A percentile compares a stretch with the other conserved stretches of the same genome.
Evolutionary conservation across 148 eudicot species (phyloP).

Genomic region (Limonium bicolor): DNA sequence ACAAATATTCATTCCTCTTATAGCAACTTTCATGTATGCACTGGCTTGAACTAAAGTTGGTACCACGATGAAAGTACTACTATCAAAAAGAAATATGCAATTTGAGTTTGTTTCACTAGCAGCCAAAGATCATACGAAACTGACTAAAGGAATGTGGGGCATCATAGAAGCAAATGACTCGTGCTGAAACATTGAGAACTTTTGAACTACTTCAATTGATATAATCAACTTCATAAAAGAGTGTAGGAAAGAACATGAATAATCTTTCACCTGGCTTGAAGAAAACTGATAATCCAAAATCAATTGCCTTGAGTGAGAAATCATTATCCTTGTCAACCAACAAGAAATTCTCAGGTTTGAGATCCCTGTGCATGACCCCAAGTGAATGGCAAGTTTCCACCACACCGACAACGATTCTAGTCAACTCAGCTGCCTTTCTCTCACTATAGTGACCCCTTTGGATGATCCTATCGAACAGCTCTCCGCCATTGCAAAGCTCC

Average conservation of each 20-base stretch:
- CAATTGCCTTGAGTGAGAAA: slow-evolving; percentile 97
- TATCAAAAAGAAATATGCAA: no score
- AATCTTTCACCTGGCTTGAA: slow-evolving; percentile 78
- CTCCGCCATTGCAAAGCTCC: slow-evolving; percentile 93
- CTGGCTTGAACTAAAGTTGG: no score
- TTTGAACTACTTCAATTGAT: neutral
- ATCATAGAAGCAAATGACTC: neutral
- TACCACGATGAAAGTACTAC: no score
- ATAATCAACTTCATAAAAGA: neutral
- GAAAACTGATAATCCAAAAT: slow-evolving; percentile 94
- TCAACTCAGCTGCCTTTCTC: slow-evolving; percentile 87
- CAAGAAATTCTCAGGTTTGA: slow-evolving; percentile 95
- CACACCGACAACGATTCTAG: slow-evolving; percentile 82
- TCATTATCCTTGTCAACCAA: slow-evolving; percentile 90
- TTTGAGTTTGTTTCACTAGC: no score
- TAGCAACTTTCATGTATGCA: no score
- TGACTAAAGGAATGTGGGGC: neutral
- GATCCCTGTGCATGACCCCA: slow-evolving; percentile 95
- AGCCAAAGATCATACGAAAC: neutral
- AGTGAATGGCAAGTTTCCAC: slow-evolving; percentile 96
- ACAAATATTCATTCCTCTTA: no score
- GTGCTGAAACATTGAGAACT: neutral
- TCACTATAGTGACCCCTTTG: slow-evolving; percentile 89
- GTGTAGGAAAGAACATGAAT: neutral
- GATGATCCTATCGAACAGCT: slow-evolving; percentile 94